phyloP scores from a whole-genome alignment of 352 stramenopile species.

The Sclerospora graminicola region DNA sequence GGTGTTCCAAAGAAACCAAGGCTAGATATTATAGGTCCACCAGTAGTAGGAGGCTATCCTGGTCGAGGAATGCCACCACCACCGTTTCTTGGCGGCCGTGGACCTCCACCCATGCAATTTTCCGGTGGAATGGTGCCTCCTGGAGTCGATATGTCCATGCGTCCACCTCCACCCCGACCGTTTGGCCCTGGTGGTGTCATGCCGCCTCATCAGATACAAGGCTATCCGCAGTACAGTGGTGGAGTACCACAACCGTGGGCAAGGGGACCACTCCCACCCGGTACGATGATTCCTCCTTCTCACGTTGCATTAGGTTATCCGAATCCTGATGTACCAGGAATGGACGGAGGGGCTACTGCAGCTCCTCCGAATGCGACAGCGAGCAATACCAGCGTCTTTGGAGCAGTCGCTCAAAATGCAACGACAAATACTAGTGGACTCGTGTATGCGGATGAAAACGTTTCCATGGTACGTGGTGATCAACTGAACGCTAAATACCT shows the following conservation, averaged over 20 bases:
- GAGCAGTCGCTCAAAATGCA: slow-evolving; percentile 14
- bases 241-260: slow-evolving; percentile 20
- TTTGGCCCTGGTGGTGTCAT: slow-evolving; percentile 20
- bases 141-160: slow-evolving; percentile 39
- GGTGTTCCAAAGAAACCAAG: slow-evolving; percentile 32
- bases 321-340: slow-evolving; percentile 11
- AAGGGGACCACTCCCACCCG: slow-evolving; percentile 12
- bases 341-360: slow-evolving; percentile 1
- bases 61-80: slow-evolving; percentile 34
- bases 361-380: slow-evolving; percentile 1
- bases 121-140: slow-evolving; percentile 19
- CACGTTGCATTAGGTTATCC: slow-evolving; percentile 16
- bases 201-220: slow-evolving; percentile 21
- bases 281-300: slow-evolving; percentile 7
- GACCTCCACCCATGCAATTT: slow-evolving; percentile 34
- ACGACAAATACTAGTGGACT: slow-evolving; percentile 34
- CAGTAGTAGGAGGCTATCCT: slow-evolving; percentile 34
- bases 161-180: slow-evolving; percentile 23
- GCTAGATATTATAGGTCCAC: slow-evolving; percentile 18
- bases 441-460: slow-evolving; percentile 41
- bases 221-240: slow-evolving; percentile 14
- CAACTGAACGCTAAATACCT: not conserved
- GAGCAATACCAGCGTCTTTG: slow-evolving; percentile 25
- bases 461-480: slow-evolving; percentile 53
- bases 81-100: slow-evolving; percentile 32